Conservation (phyloP, 352 stramenopile genomes). For the Phytophthora citrophthora region DNA sequence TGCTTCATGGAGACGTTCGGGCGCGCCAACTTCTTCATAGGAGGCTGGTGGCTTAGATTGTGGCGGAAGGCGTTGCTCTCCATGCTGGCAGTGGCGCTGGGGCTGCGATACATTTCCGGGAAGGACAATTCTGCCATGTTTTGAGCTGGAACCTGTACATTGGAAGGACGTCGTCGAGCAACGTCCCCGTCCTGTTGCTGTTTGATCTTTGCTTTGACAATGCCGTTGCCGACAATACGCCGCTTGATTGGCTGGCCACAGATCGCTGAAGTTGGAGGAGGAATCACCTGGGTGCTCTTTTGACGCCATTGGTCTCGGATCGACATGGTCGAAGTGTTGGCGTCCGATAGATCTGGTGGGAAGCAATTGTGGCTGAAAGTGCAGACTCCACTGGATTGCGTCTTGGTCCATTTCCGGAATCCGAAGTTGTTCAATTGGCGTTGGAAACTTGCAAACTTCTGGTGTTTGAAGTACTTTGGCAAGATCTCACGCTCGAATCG, state of each 20-base stretch:
- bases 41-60: conserved; percentile 50
- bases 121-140: conserved; percentile 19
- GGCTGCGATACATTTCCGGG: conserved; percentile 38
- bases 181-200: conserved; percentile 6
- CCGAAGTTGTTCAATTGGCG: conserved; percentile 94
- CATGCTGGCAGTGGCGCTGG: conserved; percentile 28
- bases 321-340: conserved; percentile 44
- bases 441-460: conserved; percentile 92
- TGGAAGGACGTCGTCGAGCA: conserved; percentile 15
- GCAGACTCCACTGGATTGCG: conserved; percentile 77
- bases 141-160: conserved; percentile 27
- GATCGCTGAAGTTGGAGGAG: conserved; percentile 6
- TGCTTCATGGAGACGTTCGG: conserved; percentile 26
- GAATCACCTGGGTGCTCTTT: conserved; percentile 55
- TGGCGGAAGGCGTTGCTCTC: conserved; percentile 34
- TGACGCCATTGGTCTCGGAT: conserved; percentile 78
- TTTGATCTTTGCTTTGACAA: conserved; percentile 47
- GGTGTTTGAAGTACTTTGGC: conserved; percentile 94
- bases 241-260: conserved; percentile 15
- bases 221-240: conserved; percentile 54
- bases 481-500: conserved; percentile 90
- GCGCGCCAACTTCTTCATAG: conserved; percentile 62
- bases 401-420: conserved; percentile 90
- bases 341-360: conserved; percentile 56
- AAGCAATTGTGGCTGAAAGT: conserved; percentile 89